Base-by-base conservation (phyloP, 228 moss, liverwort and hornwort genomes). In the Sphagnum magellanicum region DNA sequence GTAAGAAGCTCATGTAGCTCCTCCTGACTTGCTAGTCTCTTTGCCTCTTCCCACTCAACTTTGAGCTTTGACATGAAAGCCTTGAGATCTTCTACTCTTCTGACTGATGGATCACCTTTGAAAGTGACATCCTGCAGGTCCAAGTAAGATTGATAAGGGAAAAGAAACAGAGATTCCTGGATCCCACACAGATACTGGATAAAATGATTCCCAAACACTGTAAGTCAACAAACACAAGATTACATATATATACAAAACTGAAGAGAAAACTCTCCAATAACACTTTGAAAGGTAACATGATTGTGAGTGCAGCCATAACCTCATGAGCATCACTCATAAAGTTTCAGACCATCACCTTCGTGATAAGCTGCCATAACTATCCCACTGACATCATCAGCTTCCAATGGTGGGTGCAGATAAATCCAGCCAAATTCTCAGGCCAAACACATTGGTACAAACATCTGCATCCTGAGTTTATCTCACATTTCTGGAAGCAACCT, bases 101-200 rank as follows among this genome's bases (percentile, higher is more conserved):
- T 75, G 52, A 90, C 76, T 46, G 98, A 93, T 12, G 92, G 91
- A 83, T 98, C 98, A 50, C 98, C 98, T 76, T 87, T 93, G 68
- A 93, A 98, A 0, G 91, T 73, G 49, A 76, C 71, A 58, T 84
- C 92, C 98, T 98, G 67, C 47, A 73, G 63, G 14, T 50, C 52
- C 32, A 32, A 32, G 32, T 32, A 32, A 32, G 32, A 32, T 1
- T 11, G 48, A 16, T 6, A 32, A 48, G 51, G 4, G 1, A 71
- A 67, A 49, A 53, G 17, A 32, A 63, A 51, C 66, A 6, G 32
- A 5, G 49, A 5, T 4, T 55, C 55, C 59, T 32, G 16, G 8
- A 52, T 7, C 50, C 64, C 17, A 6, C 16, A 32, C 8, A 55
- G 0, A 16, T 59, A 11, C 59, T 11, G 15, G 15, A 59, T 59